Conservation (phyloP, 208 protist species). For the Crithidia sp. region DNA sequence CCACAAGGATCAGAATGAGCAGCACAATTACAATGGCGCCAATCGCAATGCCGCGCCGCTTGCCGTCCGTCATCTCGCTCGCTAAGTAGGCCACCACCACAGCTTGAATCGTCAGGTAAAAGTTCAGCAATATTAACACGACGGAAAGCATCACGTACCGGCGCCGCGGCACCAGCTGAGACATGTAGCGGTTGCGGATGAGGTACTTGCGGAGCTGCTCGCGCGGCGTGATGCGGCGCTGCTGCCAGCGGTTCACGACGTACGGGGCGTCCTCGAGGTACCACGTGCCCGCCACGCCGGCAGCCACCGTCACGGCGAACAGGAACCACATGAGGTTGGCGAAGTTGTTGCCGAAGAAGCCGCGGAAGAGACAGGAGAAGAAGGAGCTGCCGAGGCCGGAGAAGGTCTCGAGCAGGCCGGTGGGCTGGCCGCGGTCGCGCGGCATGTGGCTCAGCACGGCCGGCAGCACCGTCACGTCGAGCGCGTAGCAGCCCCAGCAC, state of each 20-base stretch:
- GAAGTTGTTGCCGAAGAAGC: slow-evolving; percentile 41
- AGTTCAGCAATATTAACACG: too few species aligned
- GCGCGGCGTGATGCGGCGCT: slow-evolving; percentile 26
- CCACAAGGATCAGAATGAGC: slow-evolving; percentile 30
- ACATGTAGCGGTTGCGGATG: slow-evolving; percentile 65
- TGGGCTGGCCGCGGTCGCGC: slow-evolving; percentile 54
- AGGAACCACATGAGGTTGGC: slow-evolving; percentile 47
- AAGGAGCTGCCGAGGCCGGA: slow-evolving; percentile 53
- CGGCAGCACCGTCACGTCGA: slow-evolving; percentile 46
- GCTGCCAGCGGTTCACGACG: slow-evolving; percentile 43
- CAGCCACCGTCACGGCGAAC: slow-evolving; percentile 34
- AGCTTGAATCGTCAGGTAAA: slow-evolving; percentile 61
- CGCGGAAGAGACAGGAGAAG: slow-evolving; percentile 51
- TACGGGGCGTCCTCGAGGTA: slow-evolving; percentile 60
- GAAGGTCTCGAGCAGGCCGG: slow-evolving; percentile 56
- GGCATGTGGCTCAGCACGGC: slow-evolving; percentile 55
- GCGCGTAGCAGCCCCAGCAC: slow-evolving; percentile 39
- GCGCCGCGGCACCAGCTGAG: slow-evolving; percentile 52
- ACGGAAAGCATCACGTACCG: slow-evolving; percentile 50
- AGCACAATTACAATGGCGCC: slow-evolving; percentile 39
- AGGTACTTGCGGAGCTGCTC: slow-evolving; percentile 39
- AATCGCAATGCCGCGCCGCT: slow-evolving; percentile 47
- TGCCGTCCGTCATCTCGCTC: slow-evolving; percentile 34
- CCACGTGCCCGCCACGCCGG: slow-evolving; percentile 37
- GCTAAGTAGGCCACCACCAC: slow-evolving; percentile 40